A percentile compares a stretch with the other conserved stretches of the same genome.
These are phyloP conservation scores for Trifolium subterraneum DNA, from an alignment of 306 rosid species.

Conservation along the genomic window DNA sequence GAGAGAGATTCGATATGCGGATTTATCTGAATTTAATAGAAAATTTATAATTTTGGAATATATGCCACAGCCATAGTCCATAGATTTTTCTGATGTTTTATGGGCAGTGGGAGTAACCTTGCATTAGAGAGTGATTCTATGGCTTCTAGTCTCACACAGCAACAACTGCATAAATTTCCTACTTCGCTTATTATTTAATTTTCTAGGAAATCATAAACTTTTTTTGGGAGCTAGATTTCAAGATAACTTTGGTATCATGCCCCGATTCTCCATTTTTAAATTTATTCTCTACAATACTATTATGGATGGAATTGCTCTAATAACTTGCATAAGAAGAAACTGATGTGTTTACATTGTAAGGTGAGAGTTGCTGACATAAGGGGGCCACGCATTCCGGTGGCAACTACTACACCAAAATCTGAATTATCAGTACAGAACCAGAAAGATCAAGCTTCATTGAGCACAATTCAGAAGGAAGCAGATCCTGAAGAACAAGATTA, in stretches of 20 bases:
- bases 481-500: conserved; percentile 45
- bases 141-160: too few relatives aligned
- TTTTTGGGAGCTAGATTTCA: conserved; percentile 27
- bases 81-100: too few relatives aligned
- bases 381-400: conserved; percentile 40
- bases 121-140: too few relatives aligned
- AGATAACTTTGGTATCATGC: conserved; percentile 22
- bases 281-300: conserved; percentile 18
- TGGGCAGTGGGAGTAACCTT: too few relatives aligned
- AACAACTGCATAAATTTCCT: conserved; percentile 10
- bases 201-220: conserved; percentile 7
- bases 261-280: background rate
- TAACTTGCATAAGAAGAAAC: conserved; percentile 38
- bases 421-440: conserved; percentile 49
- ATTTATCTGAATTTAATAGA: conserved; percentile 14
- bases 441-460: conserved; percentile 49
- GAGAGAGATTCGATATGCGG: background rate
- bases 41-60: too few relatives aligned
- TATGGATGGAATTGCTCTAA: background rate
- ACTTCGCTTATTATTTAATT: conserved; percentile 12
- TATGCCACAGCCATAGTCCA: too few relatives aligned
- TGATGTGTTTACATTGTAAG: conserved; percentile 51
- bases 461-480: conserved; percentile 45
- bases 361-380: conserved; percentile 70
- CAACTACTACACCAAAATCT: conserved; percentile 45